Evolutionary conservation across 192 early-diverging fungal genomes (phyloP).

Genomic region (Coemansia sp.): DNA sequence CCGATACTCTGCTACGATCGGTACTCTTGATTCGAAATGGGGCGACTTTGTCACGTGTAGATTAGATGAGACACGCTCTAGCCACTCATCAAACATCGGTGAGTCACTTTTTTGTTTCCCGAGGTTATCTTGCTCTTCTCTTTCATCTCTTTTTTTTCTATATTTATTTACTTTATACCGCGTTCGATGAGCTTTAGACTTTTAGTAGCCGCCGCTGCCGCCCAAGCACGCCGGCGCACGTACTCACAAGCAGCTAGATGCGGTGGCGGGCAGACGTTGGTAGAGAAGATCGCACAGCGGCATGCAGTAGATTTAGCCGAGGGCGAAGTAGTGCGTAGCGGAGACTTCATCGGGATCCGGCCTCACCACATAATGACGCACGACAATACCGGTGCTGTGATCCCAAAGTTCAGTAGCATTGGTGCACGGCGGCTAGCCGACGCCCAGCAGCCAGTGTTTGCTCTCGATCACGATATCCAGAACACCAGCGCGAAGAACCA

Average conservation of each 20-base stretch:
- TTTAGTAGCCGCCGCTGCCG: constrained; percentile 50
- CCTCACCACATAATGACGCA: constrained; percentile 95
- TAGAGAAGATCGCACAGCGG: constrained; percentile 95
- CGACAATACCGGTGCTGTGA: constrained; percentile 95
- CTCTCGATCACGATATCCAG: constrained; percentile 98
- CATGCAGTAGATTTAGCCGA: constrained; percentile 77
- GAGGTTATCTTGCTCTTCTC: neutral
- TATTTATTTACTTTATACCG: neutral
- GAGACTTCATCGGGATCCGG: constrained; percentile 92
- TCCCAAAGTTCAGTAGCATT: constrained; percentile 90
- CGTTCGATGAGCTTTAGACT: constrained; percentile 47
- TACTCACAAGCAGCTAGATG: constrained; percentile 14
- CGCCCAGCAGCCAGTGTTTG: constrained; percentile 85
- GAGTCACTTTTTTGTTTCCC: neutral
- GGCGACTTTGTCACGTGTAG: neutral
- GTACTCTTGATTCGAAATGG: neutral
- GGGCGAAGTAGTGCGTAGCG: constrained; percentile 69
- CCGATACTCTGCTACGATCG: too few species aligned
- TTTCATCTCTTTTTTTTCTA: neutral
- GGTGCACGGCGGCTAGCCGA: constrained; percentile 81
- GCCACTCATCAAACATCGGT: constrained; percentile 9
- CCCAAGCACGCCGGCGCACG: constrained; percentile 32
- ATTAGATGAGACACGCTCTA: neutral
- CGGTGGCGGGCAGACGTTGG: constrained; percentile 68
- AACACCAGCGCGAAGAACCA: constrained; percentile 94